Evolutionary conservation across 202 grass and related monocot species (phyloP).

Genomic region (Digitaria exilis): DNA sequence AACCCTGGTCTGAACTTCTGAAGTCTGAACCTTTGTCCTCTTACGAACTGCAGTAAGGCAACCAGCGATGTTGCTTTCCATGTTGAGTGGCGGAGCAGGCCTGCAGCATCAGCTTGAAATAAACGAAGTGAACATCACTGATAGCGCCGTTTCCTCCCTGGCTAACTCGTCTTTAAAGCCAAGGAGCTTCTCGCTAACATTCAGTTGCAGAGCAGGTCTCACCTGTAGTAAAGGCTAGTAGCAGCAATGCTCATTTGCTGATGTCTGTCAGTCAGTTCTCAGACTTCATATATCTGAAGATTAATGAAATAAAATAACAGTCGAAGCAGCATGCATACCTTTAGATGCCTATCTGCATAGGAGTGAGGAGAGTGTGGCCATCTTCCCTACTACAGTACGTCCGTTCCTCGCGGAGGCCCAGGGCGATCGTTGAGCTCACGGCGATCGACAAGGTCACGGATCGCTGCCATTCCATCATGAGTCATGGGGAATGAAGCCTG

Average conservation of each 20-base stretch:
- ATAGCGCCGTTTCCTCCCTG: neutral
- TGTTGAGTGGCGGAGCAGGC: neutral
- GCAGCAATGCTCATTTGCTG: neutral
- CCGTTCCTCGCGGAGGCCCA: neutral
- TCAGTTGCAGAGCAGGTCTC: neutral
- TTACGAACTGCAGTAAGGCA: neutral
- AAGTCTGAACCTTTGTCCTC: neutral
- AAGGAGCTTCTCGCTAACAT: neutral
- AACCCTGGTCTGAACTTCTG: too few relatives aligned
- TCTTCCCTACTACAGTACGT: neutral
- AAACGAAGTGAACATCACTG: neutral
- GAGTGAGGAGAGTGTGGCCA: neutral
- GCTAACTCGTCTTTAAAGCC: neutral
- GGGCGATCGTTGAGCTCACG: neutral
- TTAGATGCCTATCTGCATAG: neutral
- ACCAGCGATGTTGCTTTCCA: neutral
- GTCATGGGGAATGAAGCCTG: slow-evolving; percentile 98
- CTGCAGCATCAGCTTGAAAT: neutral
- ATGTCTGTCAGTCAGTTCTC: neutral
- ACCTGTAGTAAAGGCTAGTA: too few relatives aligned
- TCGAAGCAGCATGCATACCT: neutral
- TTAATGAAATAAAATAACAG: too few relatives aligned
- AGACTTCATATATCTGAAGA: neutral
- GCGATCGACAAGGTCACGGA: neutral
- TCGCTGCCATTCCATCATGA: slow-evolving; percentile 38